Evolutionary conservation across 345 rosid genomes (phyloP).

Genomic region (Eucalyptus leucophloia): DNA sequence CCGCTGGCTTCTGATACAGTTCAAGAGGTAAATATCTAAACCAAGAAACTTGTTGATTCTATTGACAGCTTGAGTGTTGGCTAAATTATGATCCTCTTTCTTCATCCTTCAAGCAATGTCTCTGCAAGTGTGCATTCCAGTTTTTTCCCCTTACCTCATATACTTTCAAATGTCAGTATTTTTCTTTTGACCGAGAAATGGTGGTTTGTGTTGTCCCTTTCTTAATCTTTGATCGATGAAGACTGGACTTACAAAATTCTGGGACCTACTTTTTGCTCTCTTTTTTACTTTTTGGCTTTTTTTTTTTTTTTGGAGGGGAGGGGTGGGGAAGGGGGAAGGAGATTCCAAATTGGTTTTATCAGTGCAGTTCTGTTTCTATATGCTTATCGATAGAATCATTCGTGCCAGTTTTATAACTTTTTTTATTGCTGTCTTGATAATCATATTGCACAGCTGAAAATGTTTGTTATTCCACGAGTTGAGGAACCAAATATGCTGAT

Average conservation of each 20-base stretch:
- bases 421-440: not conserved
- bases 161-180: not conserved
- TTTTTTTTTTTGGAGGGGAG: not conserved
- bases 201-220: not conserved
- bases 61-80: not conserved
- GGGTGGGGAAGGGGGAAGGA: not conserved
- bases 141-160: not conserved
- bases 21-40: conserved; percentile 61
- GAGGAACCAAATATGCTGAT: not conserved
- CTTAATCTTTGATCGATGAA: not conserved
- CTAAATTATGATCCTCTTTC: not conserved
- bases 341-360: not conserved
- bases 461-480: not conserved
- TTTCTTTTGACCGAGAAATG: not conserved
- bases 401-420: not conserved
- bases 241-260: not conserved
- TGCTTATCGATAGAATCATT: not conserved
- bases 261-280: not conserved
- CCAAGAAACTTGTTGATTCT: not conserved
- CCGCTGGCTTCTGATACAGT: conserved; percentile 96
- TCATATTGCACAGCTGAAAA: not conserved
- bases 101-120: not conserved
- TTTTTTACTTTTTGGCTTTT: fast-evolving
- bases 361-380: not conserved
- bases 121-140: not conserved